Base-by-base conservation (phyloP, 139 green algal species). In the Tetratostichococcus sp. region DNA sequence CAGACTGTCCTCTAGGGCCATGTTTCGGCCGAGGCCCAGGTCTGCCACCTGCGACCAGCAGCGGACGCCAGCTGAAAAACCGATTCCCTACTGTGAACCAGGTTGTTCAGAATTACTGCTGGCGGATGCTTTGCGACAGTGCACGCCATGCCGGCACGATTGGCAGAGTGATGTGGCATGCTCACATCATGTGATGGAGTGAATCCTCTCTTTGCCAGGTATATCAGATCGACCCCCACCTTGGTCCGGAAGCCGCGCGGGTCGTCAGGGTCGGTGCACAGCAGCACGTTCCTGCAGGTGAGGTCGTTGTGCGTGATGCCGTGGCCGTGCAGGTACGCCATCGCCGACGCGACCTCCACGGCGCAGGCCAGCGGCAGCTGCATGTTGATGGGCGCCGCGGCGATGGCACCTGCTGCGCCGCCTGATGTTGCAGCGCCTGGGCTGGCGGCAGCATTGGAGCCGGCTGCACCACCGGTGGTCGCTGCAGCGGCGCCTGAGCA, bases 1-100 rank as follows among this genome's bases (percentile, higher is more conserved):
- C 71, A 16, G 75, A 71, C 28, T 80, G 39, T 30, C n/a, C 22
- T 43, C 28, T 28, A 35, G 28, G 1, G 57, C 43, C 75, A 73
- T 76, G 42, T 86, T 76, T 43, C 84, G 79, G 77, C 76, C 84
- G 22, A 91, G 74, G 0, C 86, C 86, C 75, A 91, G 89, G 74
- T 91, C 86, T 21, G 82, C 86, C 33, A 88, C 75, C 65, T 71
- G 30, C 59, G 26, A 17, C 17, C 39, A 6, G 39, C 39, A 50
- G 8, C 11, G 39, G 39, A 50, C 39, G 11, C 8, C 39, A 6
- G 8, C 11, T 50, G 39, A 21, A 50, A 11, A 50, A n/a, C n/a
- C n/a, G n/a, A n/a, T n/a, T n/a, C n/a, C n/a, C n/a, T n/a, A n/a
- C n/a, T n/a, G n/a, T n/a, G n/a, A n/a, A n/a, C n/a, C n/a, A n/a